Conservation (phyloP, 2,329 filamentous ascomycete species). For the Drechslerella coelobrocha region DNA sequence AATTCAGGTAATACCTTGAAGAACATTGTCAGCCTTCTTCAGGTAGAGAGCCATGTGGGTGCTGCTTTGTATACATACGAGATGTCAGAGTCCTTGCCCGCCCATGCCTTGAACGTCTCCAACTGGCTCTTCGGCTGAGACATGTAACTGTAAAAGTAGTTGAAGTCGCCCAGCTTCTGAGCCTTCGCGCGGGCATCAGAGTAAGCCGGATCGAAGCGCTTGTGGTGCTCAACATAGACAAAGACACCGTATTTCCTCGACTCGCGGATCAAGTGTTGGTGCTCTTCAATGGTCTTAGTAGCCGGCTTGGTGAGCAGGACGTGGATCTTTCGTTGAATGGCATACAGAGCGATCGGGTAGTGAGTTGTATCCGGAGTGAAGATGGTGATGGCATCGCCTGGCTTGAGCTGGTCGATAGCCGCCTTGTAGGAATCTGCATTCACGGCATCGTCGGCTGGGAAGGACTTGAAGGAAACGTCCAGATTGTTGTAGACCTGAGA, state of each 20-base stretch:
- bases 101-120: slow-evolving; percentile 94
- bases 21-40: background rate
- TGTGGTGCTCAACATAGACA: slow-evolving; percentile 95
- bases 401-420: slow-evolving; percentile 81
- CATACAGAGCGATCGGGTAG: slow-evolving; percentile 89
- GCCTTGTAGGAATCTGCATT: slow-evolving; percentile 85
- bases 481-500: slow-evolving; percentile 84
- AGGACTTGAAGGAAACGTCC: slow-evolving; percentile 85
- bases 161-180: slow-evolving; percentile 84
- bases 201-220: slow-evolving; percentile 93
- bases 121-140: slow-evolving; percentile 88
- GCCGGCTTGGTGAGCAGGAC: slow-evolving; percentile 94
- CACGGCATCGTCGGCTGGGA: slow-evolving; percentile 73
- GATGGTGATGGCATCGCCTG: slow-evolving; percentile 90
- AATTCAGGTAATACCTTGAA: slow-evolving; percentile 87
- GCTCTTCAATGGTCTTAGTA: slow-evolving; percentile 81
- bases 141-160: slow-evolving; percentile 99
- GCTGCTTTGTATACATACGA: slow-evolving; percentile 24
- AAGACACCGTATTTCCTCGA: slow-evolving; percentile 79
- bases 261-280: slow-evolving; percentile 75
- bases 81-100: slow-evolving; percentile 88
- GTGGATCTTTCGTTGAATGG: slow-evolving; percentile 85
- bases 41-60: background rate
- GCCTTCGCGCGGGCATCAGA: slow-evolving; percentile 82
- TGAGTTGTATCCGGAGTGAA: slow-evolving; percentile 95